phyloP scores from a whole-genome alignment of 2,329 filamentous ascomycete genomes.

The Didymella segeticola region DNA sequence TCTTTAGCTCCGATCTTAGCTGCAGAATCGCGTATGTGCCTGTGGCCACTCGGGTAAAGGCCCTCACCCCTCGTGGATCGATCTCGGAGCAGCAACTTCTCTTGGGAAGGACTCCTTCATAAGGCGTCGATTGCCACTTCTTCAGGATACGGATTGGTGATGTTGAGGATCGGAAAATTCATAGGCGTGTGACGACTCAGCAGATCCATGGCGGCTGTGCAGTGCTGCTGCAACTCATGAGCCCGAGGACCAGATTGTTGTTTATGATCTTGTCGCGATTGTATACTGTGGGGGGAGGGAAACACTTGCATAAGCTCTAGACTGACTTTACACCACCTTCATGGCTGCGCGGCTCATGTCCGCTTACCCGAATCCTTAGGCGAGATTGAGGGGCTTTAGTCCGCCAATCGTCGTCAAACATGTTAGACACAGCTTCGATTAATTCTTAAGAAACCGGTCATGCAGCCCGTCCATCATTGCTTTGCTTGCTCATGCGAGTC shows the following conservation, averaged over 20 bases:
- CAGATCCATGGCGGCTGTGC: background rate
- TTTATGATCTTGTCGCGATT: background rate
- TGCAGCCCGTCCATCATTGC: background rate
- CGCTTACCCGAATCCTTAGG: constrained; percentile 8
- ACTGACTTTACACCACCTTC: background rate
- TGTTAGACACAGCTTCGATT: background rate
- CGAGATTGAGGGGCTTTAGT: background rate
- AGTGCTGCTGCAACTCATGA: background rate
- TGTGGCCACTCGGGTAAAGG: constrained; percentile 8
- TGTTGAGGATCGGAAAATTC: background rate
- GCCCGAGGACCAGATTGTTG: background rate
- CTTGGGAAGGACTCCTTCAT: background rate
- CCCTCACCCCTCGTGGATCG: constrained; percentile 1
- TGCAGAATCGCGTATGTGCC: constrained; percentile 16
- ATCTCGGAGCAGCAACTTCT: background rate
- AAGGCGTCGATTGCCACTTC: background rate
- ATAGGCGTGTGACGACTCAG: background rate
- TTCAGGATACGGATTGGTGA: background rate
- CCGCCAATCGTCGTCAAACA: constrained; percentile 2
- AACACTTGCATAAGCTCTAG: background rate
- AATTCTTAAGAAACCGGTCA: background rate
- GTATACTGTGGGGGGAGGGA: constrained; percentile 2
- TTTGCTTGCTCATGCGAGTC: constrained; percentile 9
- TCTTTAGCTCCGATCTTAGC: constrained; percentile 14
- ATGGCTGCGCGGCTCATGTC: background rate